These are phyloP conservation scores for Styphnolobium japonicum DNA, from an alignment of 306 rosid genomes.

Conservation along the genomic window DNA sequence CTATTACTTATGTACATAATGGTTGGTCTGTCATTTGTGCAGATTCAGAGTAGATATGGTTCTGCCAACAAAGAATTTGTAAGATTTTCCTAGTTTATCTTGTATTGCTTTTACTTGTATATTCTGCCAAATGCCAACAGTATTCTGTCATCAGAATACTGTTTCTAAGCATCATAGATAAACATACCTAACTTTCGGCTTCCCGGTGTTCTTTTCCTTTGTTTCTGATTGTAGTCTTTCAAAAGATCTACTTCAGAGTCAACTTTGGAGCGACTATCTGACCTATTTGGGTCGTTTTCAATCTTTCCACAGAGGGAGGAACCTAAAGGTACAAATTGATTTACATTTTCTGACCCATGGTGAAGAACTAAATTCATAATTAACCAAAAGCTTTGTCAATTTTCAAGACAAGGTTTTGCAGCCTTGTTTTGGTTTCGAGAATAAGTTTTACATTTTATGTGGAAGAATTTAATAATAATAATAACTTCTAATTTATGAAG, in stretches of 20 bases:
- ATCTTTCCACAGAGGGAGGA: constrained; percentile 67
- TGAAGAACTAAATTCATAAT: constrained; percentile 8
- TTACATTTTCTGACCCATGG: not conserved
- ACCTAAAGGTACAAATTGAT: constrained; percentile 52
- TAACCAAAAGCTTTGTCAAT: constrained; percentile 4
- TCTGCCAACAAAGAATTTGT: constrained; percentile 64
- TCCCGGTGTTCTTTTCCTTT: not conserved
- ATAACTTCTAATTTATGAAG: not conserved
- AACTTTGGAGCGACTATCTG: constrained; percentile 72
- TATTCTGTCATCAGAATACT: not conserved
- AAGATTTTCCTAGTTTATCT: constrained; percentile 36
- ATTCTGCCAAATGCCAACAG: not conserved
- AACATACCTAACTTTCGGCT: not conserved
- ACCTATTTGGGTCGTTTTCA: constrained; percentile 84
- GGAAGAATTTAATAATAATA: not conserved
- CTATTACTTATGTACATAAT: not conserved
- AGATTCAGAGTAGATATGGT: constrained; percentile 88
- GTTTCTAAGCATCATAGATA: not conserved
- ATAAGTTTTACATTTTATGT: not conserved
- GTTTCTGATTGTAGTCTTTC: constrained; percentile 49
- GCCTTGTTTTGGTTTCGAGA: constrained; percentile 1
- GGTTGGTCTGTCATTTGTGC: constrained; percentile 23
- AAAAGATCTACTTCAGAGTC: constrained; percentile 84
- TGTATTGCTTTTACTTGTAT: not conserved
- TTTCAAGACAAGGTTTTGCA: not conserved